A percentile compares a stretch with the other conserved stretches of the same genome.
phyloP scores from a whole-genome alignment of 257 asterid genomes.

The Nemophila menziesii region DNA sequence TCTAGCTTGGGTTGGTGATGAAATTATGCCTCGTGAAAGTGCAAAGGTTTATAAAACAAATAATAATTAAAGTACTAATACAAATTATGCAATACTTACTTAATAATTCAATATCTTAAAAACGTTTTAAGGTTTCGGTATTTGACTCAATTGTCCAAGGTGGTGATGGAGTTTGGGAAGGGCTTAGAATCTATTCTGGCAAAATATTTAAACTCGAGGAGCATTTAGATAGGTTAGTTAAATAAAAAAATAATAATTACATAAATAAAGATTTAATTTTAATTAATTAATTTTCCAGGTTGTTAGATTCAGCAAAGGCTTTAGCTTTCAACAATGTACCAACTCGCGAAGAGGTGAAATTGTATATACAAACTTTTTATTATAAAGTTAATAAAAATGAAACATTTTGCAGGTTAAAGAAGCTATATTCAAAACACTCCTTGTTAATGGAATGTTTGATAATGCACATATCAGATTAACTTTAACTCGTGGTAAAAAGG shows the following conservation, averaged over 20 bases:
- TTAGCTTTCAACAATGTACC: conserved; percentile 65
- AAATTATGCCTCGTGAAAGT: conserved; percentile 79
- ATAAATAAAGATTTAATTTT: not conserved
- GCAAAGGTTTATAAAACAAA: conserved; percentile 48
- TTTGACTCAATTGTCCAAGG: conserved; percentile 93
- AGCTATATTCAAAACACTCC: conserved; percentile 72
- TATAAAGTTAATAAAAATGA: conserved; percentile 7
- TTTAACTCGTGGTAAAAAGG: conserved; percentile 96
- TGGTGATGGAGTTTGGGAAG: conserved; percentile 97
- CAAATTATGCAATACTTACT: too few species aligned
- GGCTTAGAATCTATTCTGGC: conserved; percentile 65
- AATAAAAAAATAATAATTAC: conserved; percentile 4
- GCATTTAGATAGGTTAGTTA: conserved; percentile 64
- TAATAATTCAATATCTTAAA: conserved; percentile 8
- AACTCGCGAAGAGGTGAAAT: conserved; percentile 51
- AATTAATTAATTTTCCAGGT: conserved; percentile 25
- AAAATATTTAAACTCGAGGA: conserved; percentile 83
- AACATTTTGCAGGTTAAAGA: conserved; percentile 63
- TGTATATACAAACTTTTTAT: not conserved
- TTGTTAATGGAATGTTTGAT: conserved; percentile 77
- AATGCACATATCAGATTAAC: conserved; percentile 73
- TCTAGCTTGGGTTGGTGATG: conserved; percentile 88
- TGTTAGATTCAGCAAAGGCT: conserved; percentile 90
- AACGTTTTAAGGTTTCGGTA: conserved; percentile 59
- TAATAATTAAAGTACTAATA: too few species aligned